Evolutionary conservation across 2,329 filamentous ascomycete species (phyloP).

Genomic region (Microdochium nivale): DNA sequence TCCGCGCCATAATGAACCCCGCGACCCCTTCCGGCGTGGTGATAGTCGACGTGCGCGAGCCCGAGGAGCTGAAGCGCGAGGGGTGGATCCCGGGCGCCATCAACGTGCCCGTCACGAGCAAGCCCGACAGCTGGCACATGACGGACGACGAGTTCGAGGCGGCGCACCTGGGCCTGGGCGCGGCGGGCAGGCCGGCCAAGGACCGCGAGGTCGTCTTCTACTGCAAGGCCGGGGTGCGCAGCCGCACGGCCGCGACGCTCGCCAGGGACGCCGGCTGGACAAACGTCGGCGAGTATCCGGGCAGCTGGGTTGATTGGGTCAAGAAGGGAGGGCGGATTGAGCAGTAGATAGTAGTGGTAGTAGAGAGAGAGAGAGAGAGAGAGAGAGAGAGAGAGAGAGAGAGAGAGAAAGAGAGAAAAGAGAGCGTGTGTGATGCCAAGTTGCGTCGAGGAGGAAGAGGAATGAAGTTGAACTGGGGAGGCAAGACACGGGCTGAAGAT

Average conservation of each 20-base stretch:
- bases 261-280: conserved; percentile 70
- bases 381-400: too few species aligned
- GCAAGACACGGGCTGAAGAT: too few species aligned
- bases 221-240: conserved; percentile 85
- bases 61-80: conserved; percentile 51
- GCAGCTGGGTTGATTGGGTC: conserved; percentile 78
- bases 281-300: conserved; percentile 62
- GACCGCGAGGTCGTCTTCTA: conserved; percentile 69
- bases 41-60: conserved; percentile 60
- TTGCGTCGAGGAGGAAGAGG: too few species aligned
- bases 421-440: not conserved
- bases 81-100: conserved; percentile 73
- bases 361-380: too few species aligned
- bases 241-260: conserved; percentile 65
- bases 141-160: conserved; percentile 73
- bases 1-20: conserved; percentile 8
- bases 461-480: too few species aligned
- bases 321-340: conserved; percentile 58
- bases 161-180: conserved; percentile 66
- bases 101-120: conserved; percentile 71
- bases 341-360: conserved; percentile 24
- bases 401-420: conserved; percentile 6
- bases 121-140: conserved; percentile 74
- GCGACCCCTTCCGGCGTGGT: conserved; percentile 6
- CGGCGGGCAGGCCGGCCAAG: conserved; percentile 18